Evolutionary conservation across 768 basidiomycete genomes (phyloP).

Genomic region (Polyporus arcularius): DNA sequence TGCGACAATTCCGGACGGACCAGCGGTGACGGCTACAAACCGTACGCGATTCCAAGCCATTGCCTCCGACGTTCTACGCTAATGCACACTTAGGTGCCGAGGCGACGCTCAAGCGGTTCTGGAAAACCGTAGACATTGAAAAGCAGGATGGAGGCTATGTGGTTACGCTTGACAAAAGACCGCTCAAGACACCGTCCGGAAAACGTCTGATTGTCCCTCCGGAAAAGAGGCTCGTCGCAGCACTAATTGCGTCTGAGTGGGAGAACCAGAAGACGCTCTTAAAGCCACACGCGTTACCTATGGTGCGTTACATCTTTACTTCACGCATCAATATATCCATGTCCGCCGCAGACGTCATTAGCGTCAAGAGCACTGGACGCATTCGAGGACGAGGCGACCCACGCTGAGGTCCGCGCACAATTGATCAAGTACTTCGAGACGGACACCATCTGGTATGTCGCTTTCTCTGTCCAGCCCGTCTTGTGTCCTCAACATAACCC

Average conservation of each 20-base stretch:
- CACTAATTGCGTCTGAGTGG: slow-evolving; percentile 94
- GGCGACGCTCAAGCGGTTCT: slow-evolving; percentile 85
- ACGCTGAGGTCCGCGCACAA: slow-evolving; percentile 62
- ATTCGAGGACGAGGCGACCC: slow-evolving; percentile 55
- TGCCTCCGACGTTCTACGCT: not conserved
- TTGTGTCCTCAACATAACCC: slow-evolving; percentile 2
- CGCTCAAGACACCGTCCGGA: slow-evolving; percentile 89
- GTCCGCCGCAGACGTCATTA: slow-evolving; percentile 72
- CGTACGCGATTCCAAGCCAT: slow-evolving; percentile 42
- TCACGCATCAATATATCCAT: not conserved
- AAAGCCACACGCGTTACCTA: slow-evolving; percentile 88
- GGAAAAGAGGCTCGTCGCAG: slow-evolving; percentile 70
- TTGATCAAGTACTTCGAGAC: slow-evolving; percentile 89
- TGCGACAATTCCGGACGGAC: slow-evolving; percentile 18
- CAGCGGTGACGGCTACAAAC: slow-evolving; percentile 55
- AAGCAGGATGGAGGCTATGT: slow-evolving; percentile 50
- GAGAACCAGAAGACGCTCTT: slow-evolving; percentile 85
- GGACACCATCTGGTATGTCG: slow-evolving; percentile 82
- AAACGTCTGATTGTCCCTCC: slow-evolving; percentile 70
- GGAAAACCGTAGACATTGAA: slow-evolving; percentile 88
- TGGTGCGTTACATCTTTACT: slow-evolving; percentile 53
- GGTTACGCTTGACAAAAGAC: slow-evolving; percentile 79
- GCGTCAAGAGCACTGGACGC: slow-evolving; percentile 88
- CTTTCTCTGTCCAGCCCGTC: not conserved
- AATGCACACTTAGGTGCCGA: slow-evolving; percentile 66